Base-by-base conservation (phyloP, 148 eudicot species). In the Vaccinium myrtillus region DNA sequence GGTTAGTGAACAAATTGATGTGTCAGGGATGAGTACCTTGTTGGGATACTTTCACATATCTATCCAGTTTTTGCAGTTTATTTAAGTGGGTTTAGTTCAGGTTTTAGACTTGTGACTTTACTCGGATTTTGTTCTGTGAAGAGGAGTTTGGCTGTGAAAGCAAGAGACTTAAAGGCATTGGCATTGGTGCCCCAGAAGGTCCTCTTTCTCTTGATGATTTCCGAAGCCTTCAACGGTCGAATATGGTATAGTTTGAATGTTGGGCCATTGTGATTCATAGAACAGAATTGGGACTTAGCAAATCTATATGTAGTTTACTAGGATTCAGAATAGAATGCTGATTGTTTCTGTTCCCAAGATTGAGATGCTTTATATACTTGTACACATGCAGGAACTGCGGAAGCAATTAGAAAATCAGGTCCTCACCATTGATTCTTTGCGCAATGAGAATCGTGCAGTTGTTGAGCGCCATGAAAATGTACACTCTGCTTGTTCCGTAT, bases 191-290 rank as follows among this genome's bases (percentile, higher is more conserved):
- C 86, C 91, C 97, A 46, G 97, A 94, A 87, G 99, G 98, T 76
- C 99, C 99, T 79, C 85, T 96, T 84, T 95, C 98, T 83, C 98
- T 96, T 84, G 96, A 96, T 87, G 99, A 96, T 87, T 96, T 96
- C 82, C 95, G 98, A 25, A 93, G 96, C 84, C 94, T 96, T 87
- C 98, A 96, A 86, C 92, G 92, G 81, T 96, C 99, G 61, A 96
- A 96, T 83, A 90, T 87, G 99, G 99, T 96, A 94, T 55, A 21
- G 21, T 65, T 77, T 67, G 75, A 46, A 25, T 74, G 27, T 50
- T 77, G 59, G 54, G 65, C 77, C 46, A 48, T 63, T 23, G 65
- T 83, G 27, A 74, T 80, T 61, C 25, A 55, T 9, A 75, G 3
- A 71, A 63, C 58, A n/a, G 21, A 1, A 71, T 5, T 6, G 1